phyloP scores from a whole-genome alignment of 805 yeast species.

The Clavispora carvajalis region DNA sequence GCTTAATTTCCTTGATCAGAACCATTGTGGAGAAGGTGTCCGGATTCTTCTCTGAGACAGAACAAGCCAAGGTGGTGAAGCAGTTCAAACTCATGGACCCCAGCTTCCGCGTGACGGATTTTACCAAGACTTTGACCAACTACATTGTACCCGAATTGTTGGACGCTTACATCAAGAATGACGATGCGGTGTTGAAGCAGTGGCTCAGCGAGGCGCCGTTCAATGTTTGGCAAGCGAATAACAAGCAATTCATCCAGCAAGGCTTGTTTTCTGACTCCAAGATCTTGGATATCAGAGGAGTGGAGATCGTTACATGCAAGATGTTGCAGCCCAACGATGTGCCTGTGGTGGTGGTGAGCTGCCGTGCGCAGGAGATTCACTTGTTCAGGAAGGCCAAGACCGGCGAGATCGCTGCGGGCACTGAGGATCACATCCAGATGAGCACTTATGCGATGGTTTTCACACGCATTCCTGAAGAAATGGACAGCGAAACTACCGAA shows the following conservation, averaged over 20 bases:
- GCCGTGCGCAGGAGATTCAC: conserved; percentile 95
- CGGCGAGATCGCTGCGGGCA: conserved; percentile 93
- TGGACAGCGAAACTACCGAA: conserved; percentile 84
- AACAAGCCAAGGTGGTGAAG: conserved; percentile 85
- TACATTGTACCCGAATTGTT: conserved; percentile 91
- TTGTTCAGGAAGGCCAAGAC: conserved; percentile 84
- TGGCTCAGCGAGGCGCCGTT: conserved; percentile 98
- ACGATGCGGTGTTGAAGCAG: conserved; percentile 69
- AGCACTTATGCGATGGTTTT: conserved; percentile 95
- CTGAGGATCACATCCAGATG: conserved; percentile 86
- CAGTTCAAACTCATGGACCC: conserved; percentile 89
- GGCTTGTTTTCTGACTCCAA: conserved; percentile 87
- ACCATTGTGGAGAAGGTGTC: conserved; percentile 75
- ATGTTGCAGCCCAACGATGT: conserved; percentile 82
- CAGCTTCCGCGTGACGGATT: conserved; percentile 69
- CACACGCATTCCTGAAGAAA: conserved; percentile 87
- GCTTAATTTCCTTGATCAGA: conserved; percentile 74
- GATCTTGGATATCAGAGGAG: conserved; percentile 91
- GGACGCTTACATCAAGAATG: conserved; percentile 93
- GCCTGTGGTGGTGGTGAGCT: conserved; percentile 89
- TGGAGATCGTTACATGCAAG: conserved; percentile 85
- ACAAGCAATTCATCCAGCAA: conserved; percentile 87
- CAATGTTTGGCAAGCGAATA: conserved; percentile 89
- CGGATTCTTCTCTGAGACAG: conserved; percentile 93
- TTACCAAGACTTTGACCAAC: conserved; percentile 79